Conservation (phyloP, 257 asterid genomes). For the Ballota nigra region DNA sequence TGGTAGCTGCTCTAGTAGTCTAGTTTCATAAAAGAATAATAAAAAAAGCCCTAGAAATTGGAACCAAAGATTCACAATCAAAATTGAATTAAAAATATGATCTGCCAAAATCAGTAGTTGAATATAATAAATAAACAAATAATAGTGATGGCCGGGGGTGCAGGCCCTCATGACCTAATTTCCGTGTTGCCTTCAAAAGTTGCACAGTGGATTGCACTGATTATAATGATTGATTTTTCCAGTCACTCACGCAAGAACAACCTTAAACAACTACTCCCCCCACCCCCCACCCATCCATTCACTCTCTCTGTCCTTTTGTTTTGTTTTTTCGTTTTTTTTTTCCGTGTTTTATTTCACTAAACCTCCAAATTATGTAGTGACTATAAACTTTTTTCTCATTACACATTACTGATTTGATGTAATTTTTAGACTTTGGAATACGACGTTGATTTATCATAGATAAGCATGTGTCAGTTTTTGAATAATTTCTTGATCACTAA, state of each 20-base stretch:
- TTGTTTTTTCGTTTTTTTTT: too few species aligned
- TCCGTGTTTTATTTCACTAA: too few species aligned
- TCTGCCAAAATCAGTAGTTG: neutral
- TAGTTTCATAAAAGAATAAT: neutral
- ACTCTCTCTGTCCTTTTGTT: neutral
- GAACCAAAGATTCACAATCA: neutral
- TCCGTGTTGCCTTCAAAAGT: slow-evolving; percentile 42
- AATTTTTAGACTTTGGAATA: neutral
- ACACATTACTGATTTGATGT: neutral
- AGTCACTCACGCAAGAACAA: slow-evolving; percentile 63
- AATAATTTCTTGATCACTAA: neutral
- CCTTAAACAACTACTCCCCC: slow-evolving; percentile 44
- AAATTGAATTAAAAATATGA: neutral
- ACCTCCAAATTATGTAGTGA: neutral
- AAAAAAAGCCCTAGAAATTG: neutral
- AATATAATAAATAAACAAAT: too few species aligned
- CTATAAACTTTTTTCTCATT: neutral
- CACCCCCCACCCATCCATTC: neutral
- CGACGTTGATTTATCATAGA: neutral
- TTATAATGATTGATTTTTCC: slow-evolving; percentile 61
- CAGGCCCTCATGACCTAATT: slow-evolving; percentile 31
- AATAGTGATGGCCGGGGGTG: too few species aligned
- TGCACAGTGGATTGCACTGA: slow-evolving; percentile 49
- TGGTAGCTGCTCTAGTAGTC: slow-evolving; percentile 5
- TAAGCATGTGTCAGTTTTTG: neutral